A percentile compares a stretch with the other conserved stretches of the same genome.
phyloP scores from a whole-genome alignment of 1,284 basidiomycete species.

The Ceratobasidium sp. region DNA sequence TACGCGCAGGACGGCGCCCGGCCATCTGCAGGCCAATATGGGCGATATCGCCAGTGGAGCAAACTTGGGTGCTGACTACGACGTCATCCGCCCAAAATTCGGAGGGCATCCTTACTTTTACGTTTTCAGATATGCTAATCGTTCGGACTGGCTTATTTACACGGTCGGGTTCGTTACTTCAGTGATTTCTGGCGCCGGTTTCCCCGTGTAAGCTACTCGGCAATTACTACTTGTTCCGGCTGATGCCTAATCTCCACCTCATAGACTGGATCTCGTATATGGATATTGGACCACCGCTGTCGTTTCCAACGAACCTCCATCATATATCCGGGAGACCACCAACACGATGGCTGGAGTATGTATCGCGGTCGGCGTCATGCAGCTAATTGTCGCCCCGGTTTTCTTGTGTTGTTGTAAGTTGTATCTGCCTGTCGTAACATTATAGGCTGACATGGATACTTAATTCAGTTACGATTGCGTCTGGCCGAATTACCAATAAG shows the following conservation, averaged over 20 bases:
- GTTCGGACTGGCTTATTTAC: slow-evolving; percentile 28
- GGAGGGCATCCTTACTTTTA: slow-evolving; percentile 28
- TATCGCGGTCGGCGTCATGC: slow-evolving; percentile 18
- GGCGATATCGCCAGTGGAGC: not conserved
- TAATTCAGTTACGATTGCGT: slow-evolving; percentile 53
- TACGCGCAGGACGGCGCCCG: not conserved
- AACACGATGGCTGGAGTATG: slow-evolving; percentile 33
- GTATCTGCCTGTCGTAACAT: too few species aligned
- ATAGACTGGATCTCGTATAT: slow-evolving; percentile 32
- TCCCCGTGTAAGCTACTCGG: slow-evolving; percentile 27
- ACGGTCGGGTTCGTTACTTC: slow-evolving; percentile 2
- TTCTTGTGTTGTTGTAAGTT: slow-evolving; percentile 32
- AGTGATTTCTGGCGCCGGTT: slow-evolving; percentile 17
- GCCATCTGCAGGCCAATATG: not conserved
- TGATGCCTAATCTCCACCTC: not conserved
- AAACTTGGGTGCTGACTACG: not conserved
- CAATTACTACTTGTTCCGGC: not conserved
- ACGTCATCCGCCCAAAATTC: not conserved
- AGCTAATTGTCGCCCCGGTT: slow-evolving; percentile 9
- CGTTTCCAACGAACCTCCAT: not conserved
- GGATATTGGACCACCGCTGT: slow-evolving; percentile 38
- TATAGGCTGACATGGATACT: not conserved
- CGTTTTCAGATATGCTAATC: slow-evolving; percentile 35
- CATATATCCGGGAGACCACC: not conserved
- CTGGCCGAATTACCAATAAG: slow-evolving; percentile 52